Evolutionary conservation across 176 grass and related monocot genomes (phyloP).

Genomic region (Bonia amplexicaulis): DNA sequence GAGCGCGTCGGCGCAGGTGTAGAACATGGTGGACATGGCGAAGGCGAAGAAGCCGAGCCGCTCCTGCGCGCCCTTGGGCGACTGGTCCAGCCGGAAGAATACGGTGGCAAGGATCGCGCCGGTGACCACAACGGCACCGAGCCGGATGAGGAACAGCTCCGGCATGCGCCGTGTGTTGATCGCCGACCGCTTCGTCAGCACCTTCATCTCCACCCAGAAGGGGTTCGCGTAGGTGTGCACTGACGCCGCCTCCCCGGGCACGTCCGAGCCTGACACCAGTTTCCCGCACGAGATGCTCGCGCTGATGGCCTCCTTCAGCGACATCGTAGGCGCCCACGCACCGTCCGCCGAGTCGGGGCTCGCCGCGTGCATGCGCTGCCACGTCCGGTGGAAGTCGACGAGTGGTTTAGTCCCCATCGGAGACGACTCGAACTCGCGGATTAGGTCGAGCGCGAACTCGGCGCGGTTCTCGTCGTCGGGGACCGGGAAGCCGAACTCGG

Average conservation of each 20-base stretch:
- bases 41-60: constrained; percentile 94
- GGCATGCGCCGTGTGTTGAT: constrained; percentile 53
- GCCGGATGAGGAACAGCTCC: constrained; percentile 61
- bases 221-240: constrained; percentile 4
- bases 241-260: constrained; percentile 36
- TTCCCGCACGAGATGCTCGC: constrained; percentile 80
- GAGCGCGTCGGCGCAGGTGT: constrained; percentile 90
- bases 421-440: constrained; percentile 69
- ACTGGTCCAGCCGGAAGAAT: constrained; percentile 71
- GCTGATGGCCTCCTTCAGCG: constrained; percentile 79
- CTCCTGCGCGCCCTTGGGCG: constrained; percentile 80
- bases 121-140: constrained; percentile 58
- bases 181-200: not conserved
- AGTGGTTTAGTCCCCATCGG: constrained; percentile 51
- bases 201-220: not conserved
- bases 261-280: constrained; percentile 61
- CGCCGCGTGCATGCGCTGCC: constrained; percentile 38
- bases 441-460: constrained; percentile 85
- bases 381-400: constrained; percentile 61
- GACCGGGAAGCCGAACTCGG: constrained; percentile 57
- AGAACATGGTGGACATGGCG: constrained; percentile 98
- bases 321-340: constrained; percentile 14
- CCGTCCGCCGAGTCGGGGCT: not conserved
- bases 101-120: constrained; percentile 43
- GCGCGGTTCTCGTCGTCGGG: constrained; percentile 76